phyloP scores from a whole-genome alignment of 768 basidiomycete genomes.

The Tricholoma hemisulphureum region DNA sequence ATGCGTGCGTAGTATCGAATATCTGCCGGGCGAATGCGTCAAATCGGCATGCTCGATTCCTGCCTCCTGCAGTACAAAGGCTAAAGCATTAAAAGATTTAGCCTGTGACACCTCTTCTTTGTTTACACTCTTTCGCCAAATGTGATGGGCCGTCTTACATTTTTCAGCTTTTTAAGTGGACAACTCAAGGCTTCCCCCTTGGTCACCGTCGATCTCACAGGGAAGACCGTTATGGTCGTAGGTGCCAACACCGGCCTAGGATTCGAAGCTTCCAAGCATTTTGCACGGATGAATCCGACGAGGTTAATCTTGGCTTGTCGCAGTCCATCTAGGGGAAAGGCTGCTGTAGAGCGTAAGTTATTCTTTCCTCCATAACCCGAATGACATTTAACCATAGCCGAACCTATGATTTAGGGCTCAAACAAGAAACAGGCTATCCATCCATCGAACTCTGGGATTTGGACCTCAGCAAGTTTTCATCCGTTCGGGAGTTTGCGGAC shows the following conservation, averaged over 20 bases:
- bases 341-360: conserved; percentile 35
- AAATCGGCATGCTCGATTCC: too few species aligned
- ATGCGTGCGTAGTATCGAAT: too few species aligned
- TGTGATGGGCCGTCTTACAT: conserved; percentile 19
- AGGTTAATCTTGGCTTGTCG: conserved; percentile 41
- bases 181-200: conserved; percentile 30
- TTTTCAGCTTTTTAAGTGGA: conserved; percentile 14
- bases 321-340: conserved; percentile 33
- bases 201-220: conserved; percentile 35
- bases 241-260: conserved; percentile 53
- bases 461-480: conserved; percentile 41
- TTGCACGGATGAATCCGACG: conserved; percentile 43
- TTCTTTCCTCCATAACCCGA: background rate
- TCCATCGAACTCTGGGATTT: conserved; percentile 38
- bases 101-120: background rate
- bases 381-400: background rate
- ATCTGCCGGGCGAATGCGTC: too few species aligned
- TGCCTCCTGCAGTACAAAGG: too few species aligned
- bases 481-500: conserved; percentile 39
- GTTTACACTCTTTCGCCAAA: background rate
- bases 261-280: conserved; percentile 45
- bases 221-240: conserved; percentile 49
- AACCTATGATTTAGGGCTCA: conserved; percentile 26
- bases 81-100: background rate
- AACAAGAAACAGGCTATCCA: conserved; percentile 32